Conservation (phyloP, 2,329 filamentous ascomycete genomes). For the Calonectria pseudoturangicola region DNA sequence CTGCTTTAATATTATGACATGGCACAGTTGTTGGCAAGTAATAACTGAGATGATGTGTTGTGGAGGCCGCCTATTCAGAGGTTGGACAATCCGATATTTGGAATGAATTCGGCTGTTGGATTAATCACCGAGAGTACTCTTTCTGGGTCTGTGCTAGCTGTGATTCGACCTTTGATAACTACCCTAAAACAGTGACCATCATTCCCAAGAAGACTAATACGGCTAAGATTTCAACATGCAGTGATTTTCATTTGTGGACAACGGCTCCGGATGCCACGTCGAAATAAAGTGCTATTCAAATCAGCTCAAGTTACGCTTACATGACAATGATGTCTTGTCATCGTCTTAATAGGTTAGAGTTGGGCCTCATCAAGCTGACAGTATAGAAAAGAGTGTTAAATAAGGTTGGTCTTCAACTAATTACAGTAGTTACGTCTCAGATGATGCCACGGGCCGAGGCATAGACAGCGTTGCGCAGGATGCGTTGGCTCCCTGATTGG, state of each 20-base stretch:
- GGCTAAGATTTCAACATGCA: background rate
- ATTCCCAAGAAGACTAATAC: background rate
- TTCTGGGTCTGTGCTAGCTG: background rate
- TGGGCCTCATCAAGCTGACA: background rate
- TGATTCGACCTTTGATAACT: background rate
- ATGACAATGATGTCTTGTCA: background rate
- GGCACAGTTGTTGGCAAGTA: background rate
- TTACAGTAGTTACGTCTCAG: background rate
- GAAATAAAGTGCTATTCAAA: background rate
- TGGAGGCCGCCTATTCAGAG: background rate
- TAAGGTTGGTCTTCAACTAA: background rate
- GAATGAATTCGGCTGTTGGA: background rate
- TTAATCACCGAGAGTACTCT: background rate
- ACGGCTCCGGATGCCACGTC: background rate
- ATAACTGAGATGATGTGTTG: background rate
- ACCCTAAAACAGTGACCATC: background rate
- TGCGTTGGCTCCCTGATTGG: constrained; percentile 1
- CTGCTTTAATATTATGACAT: background rate
- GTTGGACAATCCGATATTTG: background rate
- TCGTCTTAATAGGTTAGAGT: background rate
- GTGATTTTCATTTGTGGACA: background rate
- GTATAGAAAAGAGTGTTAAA: background rate
- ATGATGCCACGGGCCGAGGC: constrained; percentile 4
- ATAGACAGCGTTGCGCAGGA: background rate
- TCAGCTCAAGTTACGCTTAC: background rate